Evolutionary conservation across 345 rosid genomes (phyloP).

Genomic region (Gossypium ekmanianum): DNA sequence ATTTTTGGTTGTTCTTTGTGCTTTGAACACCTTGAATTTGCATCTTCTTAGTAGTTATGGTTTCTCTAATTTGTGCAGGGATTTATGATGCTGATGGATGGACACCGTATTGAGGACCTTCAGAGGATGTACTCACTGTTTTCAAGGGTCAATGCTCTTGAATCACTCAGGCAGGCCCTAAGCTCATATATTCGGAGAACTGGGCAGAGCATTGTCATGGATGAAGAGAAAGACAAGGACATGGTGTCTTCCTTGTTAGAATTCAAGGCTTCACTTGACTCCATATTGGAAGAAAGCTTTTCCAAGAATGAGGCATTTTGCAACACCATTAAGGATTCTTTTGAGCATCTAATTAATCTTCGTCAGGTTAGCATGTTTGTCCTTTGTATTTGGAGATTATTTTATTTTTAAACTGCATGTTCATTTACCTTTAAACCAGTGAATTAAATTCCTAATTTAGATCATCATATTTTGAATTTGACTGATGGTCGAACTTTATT

Average conservation of each 20-base stretch:
- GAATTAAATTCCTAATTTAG: not conserved
- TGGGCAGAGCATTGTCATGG: conserved; percentile 82
- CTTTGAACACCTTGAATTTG: not conserved
- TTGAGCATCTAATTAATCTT: conserved; percentile 90
- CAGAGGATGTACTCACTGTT: conserved; percentile 73
- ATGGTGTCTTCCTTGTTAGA: conserved; percentile 86
- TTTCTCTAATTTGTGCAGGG: conserved; percentile 52
- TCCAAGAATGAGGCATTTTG: conserved; percentile 80
- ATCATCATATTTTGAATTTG: not conserved
- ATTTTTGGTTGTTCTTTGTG: conserved; percentile 12
- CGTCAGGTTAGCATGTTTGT: conserved; percentile 66
- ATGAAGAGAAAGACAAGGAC: conserved; percentile 98
- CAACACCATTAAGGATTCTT: conserved; percentile 89
- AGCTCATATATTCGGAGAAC: conserved; percentile 75
- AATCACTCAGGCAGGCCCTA: conserved; percentile 76
- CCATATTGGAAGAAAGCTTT: conserved; percentile 92
- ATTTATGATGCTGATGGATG: conserved; percentile 83
- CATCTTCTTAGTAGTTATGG: conserved; percentile 3
- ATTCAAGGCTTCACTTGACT: conserved; percentile 87
- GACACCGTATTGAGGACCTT: conserved; percentile 87
- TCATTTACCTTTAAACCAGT: not conserved
- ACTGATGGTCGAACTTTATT: conserved; percentile 20
- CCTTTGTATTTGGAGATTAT: not conserved
- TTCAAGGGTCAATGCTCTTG: conserved; percentile 82
- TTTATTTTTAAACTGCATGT: conserved; percentile 1